These are phyloP conservation scores for Crinitomyces ghanaensis DNA, from an alignment of 805 yeast species.

Conservation along the genomic window DNA sequence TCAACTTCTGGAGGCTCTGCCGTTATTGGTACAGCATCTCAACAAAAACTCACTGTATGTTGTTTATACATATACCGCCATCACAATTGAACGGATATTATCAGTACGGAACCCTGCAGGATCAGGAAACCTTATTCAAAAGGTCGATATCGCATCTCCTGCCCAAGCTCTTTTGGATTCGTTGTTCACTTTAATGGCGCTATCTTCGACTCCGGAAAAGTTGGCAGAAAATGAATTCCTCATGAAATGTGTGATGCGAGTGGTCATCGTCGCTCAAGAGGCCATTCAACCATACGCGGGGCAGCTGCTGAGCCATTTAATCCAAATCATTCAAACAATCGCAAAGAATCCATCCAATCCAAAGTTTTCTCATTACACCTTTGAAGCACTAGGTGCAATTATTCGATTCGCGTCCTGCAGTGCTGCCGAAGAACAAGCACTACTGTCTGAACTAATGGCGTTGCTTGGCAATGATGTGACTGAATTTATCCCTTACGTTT, in stretches of 20 bases:
- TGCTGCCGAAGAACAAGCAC: slow-evolving; percentile 32
- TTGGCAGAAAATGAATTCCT: slow-evolving; percentile 90
- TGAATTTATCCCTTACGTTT: slow-evolving; percentile 86
- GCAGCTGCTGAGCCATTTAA: slow-evolving; percentile 49
- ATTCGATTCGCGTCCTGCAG: slow-evolving; percentile 39
- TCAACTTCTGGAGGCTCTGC: slow-evolving; percentile 69
- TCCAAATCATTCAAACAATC: slow-evolving; percentile 58
- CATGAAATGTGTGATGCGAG: slow-evolving; percentile 80
- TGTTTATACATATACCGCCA: slow-evolving; percentile 86
- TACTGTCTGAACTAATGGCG: slow-evolving; percentile 56
- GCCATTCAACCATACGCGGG: slow-evolving; percentile 23
- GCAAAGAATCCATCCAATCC: slow-evolving; percentile 93
- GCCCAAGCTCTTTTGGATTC: slow-evolving; percentile 50
- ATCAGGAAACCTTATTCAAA: slow-evolving; percentile 47
- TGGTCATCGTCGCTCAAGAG: slow-evolving; percentile 60
- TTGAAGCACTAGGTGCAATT: slow-evolving; percentile 76
- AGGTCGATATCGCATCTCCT: slow-evolving; percentile 57
- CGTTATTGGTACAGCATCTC: slow-evolving; percentile 63
- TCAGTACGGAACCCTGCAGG: slow-evolving; percentile 44
- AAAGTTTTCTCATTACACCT: slow-evolving; percentile 76
- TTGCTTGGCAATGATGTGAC: slow-evolving; percentile 77
- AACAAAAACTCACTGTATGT: slow-evolving; percentile 50
- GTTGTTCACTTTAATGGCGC: slow-evolving; percentile 55
- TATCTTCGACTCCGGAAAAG: slow-evolving; percentile 56
- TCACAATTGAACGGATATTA: slow-evolving; percentile 80